Evolutionary conservation across 257 asterid species (phyloP).

Genomic region (Echium plantagineum): DNA sequence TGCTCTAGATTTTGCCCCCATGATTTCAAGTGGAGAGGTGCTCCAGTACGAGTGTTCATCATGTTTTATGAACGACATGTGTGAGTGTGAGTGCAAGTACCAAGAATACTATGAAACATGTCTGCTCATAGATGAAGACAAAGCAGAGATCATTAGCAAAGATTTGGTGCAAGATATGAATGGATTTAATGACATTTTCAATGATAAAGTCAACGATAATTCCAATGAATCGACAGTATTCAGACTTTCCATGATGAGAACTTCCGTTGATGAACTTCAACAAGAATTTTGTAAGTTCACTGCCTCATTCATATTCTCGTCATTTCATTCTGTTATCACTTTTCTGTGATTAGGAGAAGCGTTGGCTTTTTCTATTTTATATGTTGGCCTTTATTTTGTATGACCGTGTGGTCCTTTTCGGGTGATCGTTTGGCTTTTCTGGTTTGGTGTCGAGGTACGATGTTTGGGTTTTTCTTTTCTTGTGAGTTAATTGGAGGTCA

Average conservation of each 20-base stretch:
- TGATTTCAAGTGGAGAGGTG: conserved; percentile 48
- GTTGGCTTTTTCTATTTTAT: no score
- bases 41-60: conserved; percentile 63
- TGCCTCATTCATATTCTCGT: neutral
- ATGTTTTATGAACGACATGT: conserved; percentile 38
- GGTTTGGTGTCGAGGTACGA: no score
- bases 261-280: conserved; percentile 56
- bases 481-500: no score
- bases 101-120: conserved; percentile 43
- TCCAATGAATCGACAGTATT: conserved; percentile 59
- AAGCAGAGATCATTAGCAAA: conserved; percentile 26
- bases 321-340: no score
- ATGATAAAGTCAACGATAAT: conserved; percentile 40
- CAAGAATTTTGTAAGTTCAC: conserved; percentile 42
- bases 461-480: no score
- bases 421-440: no score
- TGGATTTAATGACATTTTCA: conserved; percentile 71
- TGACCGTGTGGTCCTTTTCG: no score
- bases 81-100: conserved; percentile 21
- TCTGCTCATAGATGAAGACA: conserved; percentile 32
- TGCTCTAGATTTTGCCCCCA: conserved; percentile 41
- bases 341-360: no score
- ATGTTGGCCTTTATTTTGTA: no score
- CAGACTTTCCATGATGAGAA: conserved; percentile 70
- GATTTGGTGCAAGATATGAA: conserved; percentile 38